Conservation (phyloP, 78 protist species). For the Chrysochromulina tobinii region DNA sequence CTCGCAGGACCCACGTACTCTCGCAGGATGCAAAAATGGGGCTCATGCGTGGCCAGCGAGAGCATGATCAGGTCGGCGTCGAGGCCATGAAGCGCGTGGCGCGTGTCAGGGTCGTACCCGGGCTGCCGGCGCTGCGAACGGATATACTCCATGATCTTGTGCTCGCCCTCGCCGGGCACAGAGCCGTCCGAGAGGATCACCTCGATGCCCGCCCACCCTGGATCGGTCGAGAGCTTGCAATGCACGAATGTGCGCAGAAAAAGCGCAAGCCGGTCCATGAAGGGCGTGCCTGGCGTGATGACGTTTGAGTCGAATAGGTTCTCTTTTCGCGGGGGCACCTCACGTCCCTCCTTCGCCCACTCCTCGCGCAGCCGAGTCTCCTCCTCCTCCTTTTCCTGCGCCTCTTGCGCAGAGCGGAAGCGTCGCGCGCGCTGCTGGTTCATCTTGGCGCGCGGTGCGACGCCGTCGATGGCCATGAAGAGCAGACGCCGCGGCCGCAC, state of each 20-base stretch:
- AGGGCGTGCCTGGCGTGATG: slow-evolving; percentile 99
- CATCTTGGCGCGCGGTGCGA: slow-evolving; percentile 99
- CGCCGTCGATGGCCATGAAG: slow-evolving; percentile 77
- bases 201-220: slow-evolving; percentile 39
- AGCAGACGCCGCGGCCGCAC: slow-evolving; percentile 96
- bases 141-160: slow-evolving; percentile 98
- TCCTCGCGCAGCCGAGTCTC: neutral
- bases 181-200: slow-evolving; percentile 78
- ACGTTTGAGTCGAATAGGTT: slow-evolving; percentile 82
- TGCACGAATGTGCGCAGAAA: neutral
- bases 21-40: slow-evolving; percentile 91
- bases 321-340: slow-evolving; percentile 32
- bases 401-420: neutral
- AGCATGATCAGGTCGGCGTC: slow-evolving; percentile 99
- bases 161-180: slow-evolving; percentile 99
- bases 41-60: slow-evolving; percentile 97
- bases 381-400: neutral
- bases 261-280: slow-evolving; percentile 79
- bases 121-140: slow-evolving; percentile 76
- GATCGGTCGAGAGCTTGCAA: slow-evolving; percentile 60
- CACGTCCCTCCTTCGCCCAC: neutral
- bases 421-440: slow-evolving; percentile 76
- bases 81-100: slow-evolving; percentile 82
- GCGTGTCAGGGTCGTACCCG: slow-evolving; percentile 85
- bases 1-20: slow-evolving; percentile 64